Conservation (phyloP, 2,329 filamentous ascomycete species). For the Fusarium newnesense region DNA sequence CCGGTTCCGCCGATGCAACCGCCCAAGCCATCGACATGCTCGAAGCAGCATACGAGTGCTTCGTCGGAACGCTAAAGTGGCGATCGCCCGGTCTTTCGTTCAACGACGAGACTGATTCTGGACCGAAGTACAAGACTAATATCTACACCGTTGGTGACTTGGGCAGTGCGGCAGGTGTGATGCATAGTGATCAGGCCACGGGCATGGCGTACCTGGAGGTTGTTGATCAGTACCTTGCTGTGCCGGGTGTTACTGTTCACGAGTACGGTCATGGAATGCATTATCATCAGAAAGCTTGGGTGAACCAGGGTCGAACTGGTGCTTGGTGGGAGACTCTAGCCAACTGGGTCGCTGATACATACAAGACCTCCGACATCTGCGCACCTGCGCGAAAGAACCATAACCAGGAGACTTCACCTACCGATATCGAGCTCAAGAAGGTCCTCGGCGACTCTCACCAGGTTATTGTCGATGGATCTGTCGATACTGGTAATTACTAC, state of each 20-base stretch:
- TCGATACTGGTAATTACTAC: conserved; percentile 59
- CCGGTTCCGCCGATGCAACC: conserved; percentile 34
- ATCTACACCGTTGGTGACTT: conserved; percentile 54
- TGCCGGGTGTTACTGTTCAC: conserved; percentile 57
- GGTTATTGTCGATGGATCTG: conserved; percentile 58
- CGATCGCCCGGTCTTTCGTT: conserved; percentile 53
- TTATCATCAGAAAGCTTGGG: conserved; percentile 56
- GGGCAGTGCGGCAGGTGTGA: conserved; percentile 54
- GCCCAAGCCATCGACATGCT: conserved; percentile 52
- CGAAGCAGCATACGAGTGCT: conserved; percentile 58
- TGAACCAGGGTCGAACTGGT: conserved; percentile 57
- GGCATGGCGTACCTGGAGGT: conserved; percentile 59
- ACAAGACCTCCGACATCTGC: conserved; percentile 57
- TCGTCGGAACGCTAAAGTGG: conserved; percentile 51
- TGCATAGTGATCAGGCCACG: conserved; percentile 51
- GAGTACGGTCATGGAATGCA: conserved; percentile 62
- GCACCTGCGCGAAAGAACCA: conserved; percentile 50
- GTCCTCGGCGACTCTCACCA: conserved; percentile 60
- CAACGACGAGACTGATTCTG: conserved; percentile 47
- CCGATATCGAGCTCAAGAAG: conserved; percentile 56
- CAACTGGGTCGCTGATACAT: conserved; percentile 61
- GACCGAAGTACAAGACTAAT: conserved; percentile 59
- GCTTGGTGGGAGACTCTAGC: conserved; percentile 64
- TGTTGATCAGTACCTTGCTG: conserved; percentile 51
- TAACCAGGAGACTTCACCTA: conserved; percentile 48